Evolutionary conservation across 2,329 filamentous ascomycete species (phyloP), one percentile per base, ranked within the genome.

Genomic region (Aureobasidium subglaciale): DNA sequence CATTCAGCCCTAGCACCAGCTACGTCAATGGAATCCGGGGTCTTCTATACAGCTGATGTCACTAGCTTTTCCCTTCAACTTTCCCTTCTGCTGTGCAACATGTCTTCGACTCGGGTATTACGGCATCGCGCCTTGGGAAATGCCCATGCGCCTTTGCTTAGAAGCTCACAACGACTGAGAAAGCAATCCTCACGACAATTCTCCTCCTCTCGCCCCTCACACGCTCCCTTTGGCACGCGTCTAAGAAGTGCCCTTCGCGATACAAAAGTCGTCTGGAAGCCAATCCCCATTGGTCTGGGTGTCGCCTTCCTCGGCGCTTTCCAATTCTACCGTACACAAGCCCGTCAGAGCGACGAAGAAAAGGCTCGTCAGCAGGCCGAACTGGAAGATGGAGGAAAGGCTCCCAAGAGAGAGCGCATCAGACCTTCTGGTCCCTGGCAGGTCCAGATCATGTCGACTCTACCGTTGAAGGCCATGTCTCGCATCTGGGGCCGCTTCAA

Each of bases 401-500:
- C 78, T 32, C 77, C 74, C 59, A 75, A 71, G 65, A 75, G 83
- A 59, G 75, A 80, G 45, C 80, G 84, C 58, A 83, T 95, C 65
- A 80, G 87, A 34, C 90, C 88, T 2, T 88, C 88, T 56, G 91
- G 91, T 24, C 90, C 91, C 70, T 96, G 91, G 59, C 56, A 58
- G 24, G 88, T 96, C 50, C 88, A 91, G 68, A 82, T 96, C 68
- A 95, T 96, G 87, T 95, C 90, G 7, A 95, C 90, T 2, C 75
- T 96, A 58, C 91, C 91, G 30, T 77, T 96, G 59, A 96, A 96
- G 74, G 90, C 89, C 32, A 80, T 96, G 41, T 96, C 90, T 30
- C 82, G 91, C 43, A 68, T 95, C 60, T 96, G 91, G 91, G 91
- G 91, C 34, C 82, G 79, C 50, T 95, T 96, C 76, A 96, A 96